Conservation (phyloP, 2,329 filamentous ascomycete species). For the Colletotrichum sp. region DNA sequence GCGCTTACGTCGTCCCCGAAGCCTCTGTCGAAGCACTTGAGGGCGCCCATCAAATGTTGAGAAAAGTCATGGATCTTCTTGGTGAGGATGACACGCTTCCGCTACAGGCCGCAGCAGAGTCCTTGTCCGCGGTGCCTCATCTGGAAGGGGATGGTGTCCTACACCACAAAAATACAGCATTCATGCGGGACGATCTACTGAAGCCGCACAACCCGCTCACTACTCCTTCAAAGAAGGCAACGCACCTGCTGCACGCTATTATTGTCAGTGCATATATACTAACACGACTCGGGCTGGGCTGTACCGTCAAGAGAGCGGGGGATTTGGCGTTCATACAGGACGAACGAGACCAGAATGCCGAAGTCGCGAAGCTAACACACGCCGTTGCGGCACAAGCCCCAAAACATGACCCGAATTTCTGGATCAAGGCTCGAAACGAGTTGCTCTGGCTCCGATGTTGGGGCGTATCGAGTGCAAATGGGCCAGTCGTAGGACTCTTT, state of each 20-base stretch:
- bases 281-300: conserved; percentile 54
- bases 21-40: conserved; percentile 62
- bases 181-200: conserved; percentile 60
- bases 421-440: conserved; percentile 65
- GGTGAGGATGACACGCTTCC: conserved; percentile 63
- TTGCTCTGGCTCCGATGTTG: conserved; percentile 78
- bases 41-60: conserved; percentile 64
- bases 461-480: conserved; percentile 54
- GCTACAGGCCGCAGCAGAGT: conserved; percentile 51
- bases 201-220: conserved; percentile 69
- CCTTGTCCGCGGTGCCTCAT: conserved; percentile 41
- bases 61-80: conserved; percentile 63
- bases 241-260: conserved; percentile 66
- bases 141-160: conserved; percentile 36
- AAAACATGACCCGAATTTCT: conserved; percentile 68
- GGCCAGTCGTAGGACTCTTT: conserved; percentile 64
- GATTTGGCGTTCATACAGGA: conserved; percentile 71
- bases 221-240: conserved; percentile 58
- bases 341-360: conserved; percentile 65
- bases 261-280: conserved; percentile 65
- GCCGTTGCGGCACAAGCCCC: conserved; percentile 52
- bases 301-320: conserved; percentile 57
- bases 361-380: conserved; percentile 65
- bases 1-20: conserved; percentile 70
- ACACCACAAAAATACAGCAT: conserved; percentile 44